Base-by-base conservation (phyloP, 306 rosid genomes). In the Purshia tridentata region DNA sequence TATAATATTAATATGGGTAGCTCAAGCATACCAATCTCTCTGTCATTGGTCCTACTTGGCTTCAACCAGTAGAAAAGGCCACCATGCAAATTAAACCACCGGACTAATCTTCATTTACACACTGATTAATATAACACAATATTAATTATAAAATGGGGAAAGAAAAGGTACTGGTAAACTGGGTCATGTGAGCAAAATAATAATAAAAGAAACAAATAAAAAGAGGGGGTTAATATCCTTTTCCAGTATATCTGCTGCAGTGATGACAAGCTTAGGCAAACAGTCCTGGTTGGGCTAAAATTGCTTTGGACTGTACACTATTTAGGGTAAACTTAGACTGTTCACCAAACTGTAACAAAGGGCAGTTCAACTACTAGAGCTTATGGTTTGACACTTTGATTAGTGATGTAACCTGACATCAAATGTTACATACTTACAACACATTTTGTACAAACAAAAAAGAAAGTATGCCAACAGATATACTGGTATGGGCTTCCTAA, bases 261-360 rank as follows among this genome's bases (percentile, higher is more conserved):
- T 68, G 52, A n/a, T 10, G 72, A 22, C 64, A 20, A 53, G 23
- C 48, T 64, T 74, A 53, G 65, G 56, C 65, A 64, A 74, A 53
- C 46, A 51, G 70, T 41, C 44, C 4, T 39, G 44, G n/a, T 49
- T 49, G 16, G 18, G 57, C 62, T 61, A 35, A 16, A 47, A 22
- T 49, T 37, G 10, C 4, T 20, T 22, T 15, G 61, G 53, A 37
- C 14, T 13, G n/a, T n/a, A n/a, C 19, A 12, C 12, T 48, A n/a
- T 55, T 71, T 55, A 56, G 23, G 69, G 54, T 72, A 78, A 78
- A 65, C 45, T 53, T 50, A 9, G 73, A 58, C 76, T 59, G 74
- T 54, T 64, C 57, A 70, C 65, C 76, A 62, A 44, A 52, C 55
- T 22, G 16, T n/a, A 12, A 46, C 23, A 58, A 29, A 29, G 10